Evolutionary conservation across 1,139 yeast species (phyloP).

Genomic region (Geotrichum fermentans): DNA sequence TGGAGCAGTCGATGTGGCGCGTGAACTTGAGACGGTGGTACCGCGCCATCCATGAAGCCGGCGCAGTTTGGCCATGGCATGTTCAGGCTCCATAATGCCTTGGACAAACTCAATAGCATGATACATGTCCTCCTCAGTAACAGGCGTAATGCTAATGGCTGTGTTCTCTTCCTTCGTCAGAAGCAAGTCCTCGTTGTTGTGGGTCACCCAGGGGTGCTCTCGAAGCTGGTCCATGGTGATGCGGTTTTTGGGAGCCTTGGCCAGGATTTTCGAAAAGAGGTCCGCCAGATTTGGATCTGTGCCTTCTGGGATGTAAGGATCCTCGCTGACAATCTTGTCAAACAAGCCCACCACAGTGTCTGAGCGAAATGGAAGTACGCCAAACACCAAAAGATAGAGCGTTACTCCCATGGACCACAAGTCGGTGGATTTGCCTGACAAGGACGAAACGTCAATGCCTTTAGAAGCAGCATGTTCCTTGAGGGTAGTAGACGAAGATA

Average conservation of each 20-base stretch:
- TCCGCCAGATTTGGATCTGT: slow-evolving; percentile 25
- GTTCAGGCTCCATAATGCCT: slow-evolving; percentile 28
- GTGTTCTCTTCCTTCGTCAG: slow-evolving; percentile 39
- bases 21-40: slow-evolving; percentile 9
- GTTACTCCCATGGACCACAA: slow-evolving; percentile 81
- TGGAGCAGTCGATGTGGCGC: not conserved
- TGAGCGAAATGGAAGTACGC: slow-evolving; percentile 40
- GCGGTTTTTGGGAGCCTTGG: slow-evolving; percentile 55
- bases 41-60: slow-evolving; percentile 34
- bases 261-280: slow-evolving; percentile 33
- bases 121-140: slow-evolving; percentile 40
- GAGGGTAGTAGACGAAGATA: slow-evolving; percentile 17
- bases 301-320: slow-evolving; percentile 24
- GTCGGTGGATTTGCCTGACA: slow-evolving; percentile 62
- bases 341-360: slow-evolving; percentile 49
- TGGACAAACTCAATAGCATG: slow-evolving; percentile 39
- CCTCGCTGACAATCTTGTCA: slow-evolving; percentile 31
- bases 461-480: slow-evolving; percentile 22
- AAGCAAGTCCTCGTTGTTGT: slow-evolving; percentile 38
- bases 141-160: slow-evolving; percentile 33
- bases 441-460: slow-evolving; percentile 41
- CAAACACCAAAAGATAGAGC: slow-evolving; percentile 38
- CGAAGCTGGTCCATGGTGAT: slow-evolving; percentile 50
- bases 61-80: slow-evolving; percentile 31
- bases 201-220: slow-evolving; percentile 56